These are phyloP conservation scores for Candolleomyces eurysporus DNA, from an alignment of 768 basidiomycete genomes.

Conservation along the genomic window DNA sequence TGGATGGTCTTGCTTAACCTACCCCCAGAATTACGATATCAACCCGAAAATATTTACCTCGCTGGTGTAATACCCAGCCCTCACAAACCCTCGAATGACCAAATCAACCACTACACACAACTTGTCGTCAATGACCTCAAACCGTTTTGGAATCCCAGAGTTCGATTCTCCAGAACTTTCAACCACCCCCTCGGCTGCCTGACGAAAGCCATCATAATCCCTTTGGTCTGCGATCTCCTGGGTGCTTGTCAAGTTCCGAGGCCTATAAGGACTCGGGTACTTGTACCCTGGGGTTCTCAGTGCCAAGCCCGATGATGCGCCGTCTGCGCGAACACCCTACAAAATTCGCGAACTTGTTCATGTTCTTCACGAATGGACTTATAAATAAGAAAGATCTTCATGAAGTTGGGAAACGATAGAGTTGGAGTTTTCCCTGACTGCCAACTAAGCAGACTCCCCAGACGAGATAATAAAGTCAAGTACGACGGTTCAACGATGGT, in stretches of 20 bases:
- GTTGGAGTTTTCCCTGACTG: no score
- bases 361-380: no score
- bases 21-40: slow-evolving; percentile 23
- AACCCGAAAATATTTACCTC: slow-evolving; percentile 34
- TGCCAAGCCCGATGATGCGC: no score
- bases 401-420: no score
- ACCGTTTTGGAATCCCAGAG: slow-evolving; percentile 17
- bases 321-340: no score
- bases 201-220: not conserved
- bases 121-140: slow-evolving; percentile 35
- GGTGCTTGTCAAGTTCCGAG: slow-evolving; percentile 25
- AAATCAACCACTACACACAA: slow-evolving; percentile 33
- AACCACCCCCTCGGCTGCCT: not conserved
- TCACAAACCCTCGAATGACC: slow-evolving; percentile 21
- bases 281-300: no score
- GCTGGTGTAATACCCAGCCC: slow-evolving; percentile 40
- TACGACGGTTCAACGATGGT: no score
- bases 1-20: slow-evolving; percentile 32
- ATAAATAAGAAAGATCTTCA: no score
- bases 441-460: no score
- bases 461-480: no score
- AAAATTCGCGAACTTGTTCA: no score
- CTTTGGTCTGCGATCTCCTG: slow-evolving; percentile 33
- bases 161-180: not conserved
- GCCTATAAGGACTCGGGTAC: no score